These are phyloP conservation scores for Echinochloa phyllopogon DNA, from an alignment of 176 grass and related monocot genomes.

Conservation along the genomic window DNA sequence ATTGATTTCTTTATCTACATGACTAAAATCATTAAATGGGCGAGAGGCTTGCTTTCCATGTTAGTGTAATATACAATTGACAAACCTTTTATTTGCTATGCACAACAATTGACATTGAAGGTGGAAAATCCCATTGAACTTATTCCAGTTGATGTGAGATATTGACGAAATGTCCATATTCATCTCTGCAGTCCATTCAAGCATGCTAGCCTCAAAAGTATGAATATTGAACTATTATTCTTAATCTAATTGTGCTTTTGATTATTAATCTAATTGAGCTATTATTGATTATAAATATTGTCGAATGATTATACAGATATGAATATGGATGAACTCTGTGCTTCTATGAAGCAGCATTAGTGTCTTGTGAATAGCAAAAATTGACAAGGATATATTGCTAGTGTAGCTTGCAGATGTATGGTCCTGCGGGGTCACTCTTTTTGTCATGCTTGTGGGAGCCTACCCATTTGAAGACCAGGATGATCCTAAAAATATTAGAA, in stretches of 20 bases:
- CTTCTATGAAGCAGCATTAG: constrained; percentile 4
- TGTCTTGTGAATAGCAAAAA: background rate
- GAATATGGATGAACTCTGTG: background rate
- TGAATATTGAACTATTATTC: too few species aligned
- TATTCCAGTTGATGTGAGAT: background rate
- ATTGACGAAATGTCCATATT: background rate
- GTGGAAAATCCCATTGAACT: background rate
- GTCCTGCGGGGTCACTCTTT: constrained; percentile 93
- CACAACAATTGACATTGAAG: background rate
- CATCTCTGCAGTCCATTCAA: background rate
- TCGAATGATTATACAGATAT: background rate
- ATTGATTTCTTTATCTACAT: background rate
- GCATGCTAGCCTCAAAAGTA: background rate
- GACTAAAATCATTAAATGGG: background rate
- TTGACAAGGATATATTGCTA: constrained; percentile 24
- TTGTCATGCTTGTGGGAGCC: constrained; percentile 88
- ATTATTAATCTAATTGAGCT: background rate
- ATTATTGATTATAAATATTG: background rate
- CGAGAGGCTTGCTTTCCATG: background rate
- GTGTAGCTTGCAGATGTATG: constrained; percentile 90
- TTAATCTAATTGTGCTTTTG: background rate
- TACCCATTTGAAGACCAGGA: constrained; percentile 91
- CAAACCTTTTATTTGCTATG: constrained; percentile 2
- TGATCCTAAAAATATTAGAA: constrained; percentile 87
- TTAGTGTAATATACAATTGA: background rate